Base-by-base conservation (phyloP, 2,329 filamentous ascomycete genomes). In the Ophiobolus disseminans region DNA sequence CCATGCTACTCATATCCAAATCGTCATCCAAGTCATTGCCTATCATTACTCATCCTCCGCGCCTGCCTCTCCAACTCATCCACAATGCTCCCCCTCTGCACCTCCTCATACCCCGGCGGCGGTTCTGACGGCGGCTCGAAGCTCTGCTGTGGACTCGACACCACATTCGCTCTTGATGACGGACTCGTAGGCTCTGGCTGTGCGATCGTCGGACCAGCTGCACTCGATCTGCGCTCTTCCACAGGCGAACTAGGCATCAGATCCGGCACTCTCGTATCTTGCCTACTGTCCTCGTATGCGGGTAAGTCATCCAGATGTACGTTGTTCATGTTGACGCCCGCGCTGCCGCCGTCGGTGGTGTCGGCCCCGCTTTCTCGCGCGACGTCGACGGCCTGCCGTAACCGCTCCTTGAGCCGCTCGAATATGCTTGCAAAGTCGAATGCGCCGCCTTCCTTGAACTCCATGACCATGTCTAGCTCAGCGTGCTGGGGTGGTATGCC, bases 381-480 rank as follows among this genome's bases (percentile, higher is more conserved):
- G 49, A 89, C 82, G 46, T 94, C 89, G 28, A 91, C 84, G 6
- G 87, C 90, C 63, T 97, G 90, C 57, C 88, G 83, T 46, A 96
- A 76, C 5, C 91, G 83, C 68, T 96, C 92, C 68, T 90, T 91
- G 57, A 97, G 86, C 46, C 88, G 82, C 63, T 95, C 90, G 66
- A 92, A 96, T 42, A 84, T 84, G 40, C 85, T 83, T 63, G 92
- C 87, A 68, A 96, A 97, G 61, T 96, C 91, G 71, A 89, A 94
- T 49, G 92, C 92, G n/a, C 93, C 93, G 34, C 93, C 93, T 55
- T 97, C 92, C 69, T 91, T 92, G 79, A 97, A 97, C 17, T 87
- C 91, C 63, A 97, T 82, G 70, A 89, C 91, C 58, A 96, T 74
- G 64, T 94, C 90, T 34, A 96, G 80, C 21, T 86, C 85, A 14